These are phyloP conservation scores for Globisporangium nunn DNA, from an alignment of 352 stramenopile genomes.

Conservation along the genomic window DNA sequence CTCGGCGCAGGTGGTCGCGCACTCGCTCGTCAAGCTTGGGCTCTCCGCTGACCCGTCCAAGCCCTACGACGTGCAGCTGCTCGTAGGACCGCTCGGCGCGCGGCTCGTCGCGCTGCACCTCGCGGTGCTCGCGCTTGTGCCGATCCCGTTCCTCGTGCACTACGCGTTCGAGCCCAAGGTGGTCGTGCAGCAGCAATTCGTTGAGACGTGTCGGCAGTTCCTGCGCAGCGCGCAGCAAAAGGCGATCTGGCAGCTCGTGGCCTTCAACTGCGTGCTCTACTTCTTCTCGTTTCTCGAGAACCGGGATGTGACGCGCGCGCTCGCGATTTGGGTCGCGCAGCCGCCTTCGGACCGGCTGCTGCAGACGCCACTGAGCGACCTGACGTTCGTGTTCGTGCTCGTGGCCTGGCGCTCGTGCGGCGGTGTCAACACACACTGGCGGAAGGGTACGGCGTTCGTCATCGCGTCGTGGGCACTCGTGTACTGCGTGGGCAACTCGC, in stretches of 20 bases:
- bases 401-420: slow-evolving; percentile 16
- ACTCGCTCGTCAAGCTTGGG: slow-evolving; percentile 17
- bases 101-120: slow-evolving; percentile 24
- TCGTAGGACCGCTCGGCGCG: slow-evolving; percentile 10
- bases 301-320: slow-evolving; percentile 10
- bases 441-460: slow-evolving; percentile 8
- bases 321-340: slow-evolving; percentile 21
- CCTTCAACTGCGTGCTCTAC: slow-evolving; percentile 34
- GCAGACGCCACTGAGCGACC: slow-evolving; percentile 17
- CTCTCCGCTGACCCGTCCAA: background rate
- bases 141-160: slow-evolving; percentile 24
- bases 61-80: slow-evolving; percentile 3
- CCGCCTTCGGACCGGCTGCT: slow-evolving; percentile 4
- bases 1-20: slow-evolving; percentile 13
- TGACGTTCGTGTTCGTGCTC: slow-evolving; percentile 15
- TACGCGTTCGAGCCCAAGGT: slow-evolving; percentile 18
- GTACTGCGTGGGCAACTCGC: slow-evolving; percentile 9
- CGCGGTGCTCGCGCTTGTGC: slow-evolving; percentile 16
- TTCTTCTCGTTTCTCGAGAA: slow-evolving; percentile 33
- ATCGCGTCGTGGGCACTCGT: slow-evolving; percentile 12
- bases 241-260: slow-evolving; percentile 40
- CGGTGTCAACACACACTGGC: slow-evolving; percentile 21
- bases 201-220: slow-evolving; percentile 15
- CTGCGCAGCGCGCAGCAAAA: slow-evolving; percentile 24
- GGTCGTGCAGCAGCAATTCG: slow-evolving; percentile 3